Conservation (phyloP, 768 basidiomycete genomes). For the Tricholoma flavovirens region DNA sequence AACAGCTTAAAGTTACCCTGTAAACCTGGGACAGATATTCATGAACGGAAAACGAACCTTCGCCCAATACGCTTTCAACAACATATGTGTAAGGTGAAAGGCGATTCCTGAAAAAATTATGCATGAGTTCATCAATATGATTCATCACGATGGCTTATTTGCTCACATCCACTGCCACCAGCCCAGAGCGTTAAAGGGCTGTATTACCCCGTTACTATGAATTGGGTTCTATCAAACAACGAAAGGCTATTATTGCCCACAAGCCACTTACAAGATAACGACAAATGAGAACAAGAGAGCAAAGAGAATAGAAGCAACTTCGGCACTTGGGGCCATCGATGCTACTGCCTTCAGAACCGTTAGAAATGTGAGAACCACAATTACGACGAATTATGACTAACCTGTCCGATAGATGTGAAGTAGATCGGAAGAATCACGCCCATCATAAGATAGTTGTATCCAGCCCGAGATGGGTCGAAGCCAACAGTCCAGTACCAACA, state of each 20-base stretch:
- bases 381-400: slow-evolving; percentile 3
- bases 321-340: slow-evolving; percentile 48
- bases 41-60: slow-evolving; percentile 27
- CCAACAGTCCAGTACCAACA: slow-evolving; percentile 64
- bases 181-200: slow-evolving; percentile 51
- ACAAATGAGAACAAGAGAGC: slow-evolving; percentile 52
- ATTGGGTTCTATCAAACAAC: neutral
- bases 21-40: slow-evolving; percentile 25
- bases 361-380: neutral
- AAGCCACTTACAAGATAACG: slow-evolving; percentile 40
- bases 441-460: slow-evolving; percentile 51
- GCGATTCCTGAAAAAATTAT: slow-evolving; percentile 21
- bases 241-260: neutral
- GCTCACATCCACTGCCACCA: slow-evolving; percentile 67
- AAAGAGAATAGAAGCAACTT: slow-evolving; percentile 50
- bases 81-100: slow-evolving; percentile 53
- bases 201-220: slow-evolving; percentile 51
- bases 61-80: slow-evolving; percentile 37
- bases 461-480: slow-evolving; percentile 46
- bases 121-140: neutral
- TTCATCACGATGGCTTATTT: no score
- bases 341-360: slow-evolving; percentile 47
- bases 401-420: slow-evolving; percentile 55
- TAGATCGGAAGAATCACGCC: slow-evolving; percentile 53
- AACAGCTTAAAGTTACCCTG: slow-evolving; percentile 33